A percentile compares a stretch with the other conserved stretches of the same genome.
phyloP scores from a whole-genome alignment of 371 early-diverging fungal genomes.

The Syncephalastrum monosporum region DNA sequence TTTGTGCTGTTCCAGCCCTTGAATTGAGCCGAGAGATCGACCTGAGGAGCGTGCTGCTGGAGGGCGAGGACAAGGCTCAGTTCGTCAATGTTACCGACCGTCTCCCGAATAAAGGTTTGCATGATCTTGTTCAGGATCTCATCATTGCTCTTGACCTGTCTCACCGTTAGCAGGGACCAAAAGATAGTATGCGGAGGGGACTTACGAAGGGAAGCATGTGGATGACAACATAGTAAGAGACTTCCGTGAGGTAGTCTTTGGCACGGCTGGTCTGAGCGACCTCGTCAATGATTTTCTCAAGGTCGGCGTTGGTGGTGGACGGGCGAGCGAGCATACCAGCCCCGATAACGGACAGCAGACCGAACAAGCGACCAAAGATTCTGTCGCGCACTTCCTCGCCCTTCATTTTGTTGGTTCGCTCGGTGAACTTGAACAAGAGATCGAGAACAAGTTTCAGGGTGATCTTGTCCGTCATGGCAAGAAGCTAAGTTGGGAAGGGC shows the following conservation, averaged over 20 bases:
- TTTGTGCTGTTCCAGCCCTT: constrained; percentile 51
- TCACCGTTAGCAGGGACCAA: constrained; percentile 18
- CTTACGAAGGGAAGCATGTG: constrained; percentile 58
- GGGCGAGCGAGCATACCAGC: constrained; percentile 77
- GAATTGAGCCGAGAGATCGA: constrained; percentile 35
- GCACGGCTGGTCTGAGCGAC: constrained; percentile 64
- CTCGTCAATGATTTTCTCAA: constrained; percentile 61
- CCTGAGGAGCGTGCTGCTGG: constrained; percentile 44
- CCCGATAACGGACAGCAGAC: constrained; percentile 76
- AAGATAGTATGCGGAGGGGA: background rate
- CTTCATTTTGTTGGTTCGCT: constrained; percentile 52
- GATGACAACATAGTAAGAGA: constrained; percentile 71
- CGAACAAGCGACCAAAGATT: constrained; percentile 89
- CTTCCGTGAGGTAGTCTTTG: constrained; percentile 78
- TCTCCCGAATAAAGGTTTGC: constrained; percentile 53
- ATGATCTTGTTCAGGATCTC: constrained; percentile 47
- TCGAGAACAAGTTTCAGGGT: constrained; percentile 65
- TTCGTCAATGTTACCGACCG: constrained; percentile 68
- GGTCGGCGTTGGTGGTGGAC: constrained; percentile 60
- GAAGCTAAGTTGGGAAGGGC: constrained; percentile 21
- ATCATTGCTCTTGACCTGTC: constrained; percentile 24
- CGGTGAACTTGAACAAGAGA: constrained; percentile 66
- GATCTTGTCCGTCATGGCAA: constrained; percentile 39
- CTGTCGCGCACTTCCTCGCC: constrained; percentile 87
- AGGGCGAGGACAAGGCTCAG: constrained; percentile 65